Evolutionary conservation across 2,329 filamentous ascomycete genomes (phyloP).

Genomic region (Westerdykella ornata): DNA sequence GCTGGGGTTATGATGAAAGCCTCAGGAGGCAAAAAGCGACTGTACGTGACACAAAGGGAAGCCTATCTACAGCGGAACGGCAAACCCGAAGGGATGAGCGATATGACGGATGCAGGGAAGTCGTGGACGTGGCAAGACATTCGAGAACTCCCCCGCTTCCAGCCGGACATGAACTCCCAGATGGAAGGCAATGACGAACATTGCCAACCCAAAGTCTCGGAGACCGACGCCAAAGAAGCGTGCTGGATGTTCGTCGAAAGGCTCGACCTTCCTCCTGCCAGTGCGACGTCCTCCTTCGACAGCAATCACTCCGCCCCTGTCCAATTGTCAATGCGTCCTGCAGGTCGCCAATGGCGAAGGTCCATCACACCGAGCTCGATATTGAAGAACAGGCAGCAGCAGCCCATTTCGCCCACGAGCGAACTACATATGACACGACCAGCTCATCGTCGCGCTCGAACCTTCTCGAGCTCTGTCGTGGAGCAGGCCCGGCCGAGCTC

Average conservation of each 20-base stretch:
- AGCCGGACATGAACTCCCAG: slow-evolving; percentile 39
- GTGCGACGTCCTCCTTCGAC: slow-evolving; percentile 43
- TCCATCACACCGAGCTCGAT: slow-evolving; percentile 32
- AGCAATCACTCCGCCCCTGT: slow-evolving; percentile 25
- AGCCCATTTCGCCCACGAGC: slow-evolving; percentile 34
- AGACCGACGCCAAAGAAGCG: slow-evolving; percentile 56
- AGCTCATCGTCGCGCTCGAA: slow-evolving; percentile 20
- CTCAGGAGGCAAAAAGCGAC: slow-evolving; percentile 52
- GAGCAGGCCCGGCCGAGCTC: slow-evolving; percentile 17
- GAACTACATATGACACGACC: slow-evolving; percentile 25
- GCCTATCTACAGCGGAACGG: slow-evolving; percentile 61
- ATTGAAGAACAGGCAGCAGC: slow-evolving; percentile 23
- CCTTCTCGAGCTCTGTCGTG: slow-evolving; percentile 24
- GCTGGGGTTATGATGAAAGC: slow-evolving; percentile 68
- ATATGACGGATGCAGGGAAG: slow-evolving; percentile 9
- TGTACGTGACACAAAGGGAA: slow-evolving; percentile 70
- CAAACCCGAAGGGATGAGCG: slow-evolving; percentile 28
- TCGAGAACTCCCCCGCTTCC: slow-evolving; percentile 55
- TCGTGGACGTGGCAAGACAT: slow-evolving; percentile 67
- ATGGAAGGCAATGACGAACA: slow-evolving; percentile 32
- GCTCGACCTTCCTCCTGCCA: slow-evolving; percentile 52
- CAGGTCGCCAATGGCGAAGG: slow-evolving; percentile 29
- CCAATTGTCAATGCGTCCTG: slow-evolving; percentile 30
- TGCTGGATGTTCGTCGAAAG: slow-evolving; percentile 63
- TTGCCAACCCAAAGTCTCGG: slow-evolving; percentile 45